phyloP scores from a whole-genome alignment of 768 basidiomycete genomes.

The Tremella mesenterica region DNA sequence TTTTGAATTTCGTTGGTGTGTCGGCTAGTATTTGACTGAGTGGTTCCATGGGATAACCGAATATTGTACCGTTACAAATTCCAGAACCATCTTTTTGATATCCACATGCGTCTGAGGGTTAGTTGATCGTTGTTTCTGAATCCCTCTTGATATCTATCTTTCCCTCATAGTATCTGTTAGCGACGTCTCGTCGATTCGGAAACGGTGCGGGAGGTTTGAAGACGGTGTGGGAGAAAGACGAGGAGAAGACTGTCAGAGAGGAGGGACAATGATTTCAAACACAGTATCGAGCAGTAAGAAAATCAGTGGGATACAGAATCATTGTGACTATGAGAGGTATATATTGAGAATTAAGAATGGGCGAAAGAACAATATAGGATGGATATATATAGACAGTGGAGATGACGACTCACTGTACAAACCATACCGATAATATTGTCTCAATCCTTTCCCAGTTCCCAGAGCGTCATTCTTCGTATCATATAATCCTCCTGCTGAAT shows the following conservation, averaged over 20 bases:
- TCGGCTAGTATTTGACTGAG: constrained; percentile 31
- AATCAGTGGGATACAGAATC: neutral
- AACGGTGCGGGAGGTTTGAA: neutral
- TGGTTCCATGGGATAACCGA: constrained; percentile 36
- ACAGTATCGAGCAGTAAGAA: neutral
- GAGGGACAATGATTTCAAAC: too few species aligned
- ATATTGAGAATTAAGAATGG: neutral
- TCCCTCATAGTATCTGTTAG: too few species aligned
- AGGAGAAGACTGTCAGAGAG: neutral
- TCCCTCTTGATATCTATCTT: too few species aligned
- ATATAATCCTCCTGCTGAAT: constrained; percentile 28
- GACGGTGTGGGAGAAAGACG: neutral
- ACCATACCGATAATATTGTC: constrained; percentile 40
- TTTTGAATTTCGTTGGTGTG: constrained; percentile 24
- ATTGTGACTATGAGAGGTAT: neutral
- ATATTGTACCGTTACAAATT: constrained; percentile 36
- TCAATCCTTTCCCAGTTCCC: constrained; percentile 29
- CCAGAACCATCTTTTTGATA: constrained; percentile 36
- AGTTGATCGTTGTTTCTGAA: too few species aligned
- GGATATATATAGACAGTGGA: neutral
- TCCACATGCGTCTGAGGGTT: constrained; percentile 28
- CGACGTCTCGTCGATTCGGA: too few species aligned
- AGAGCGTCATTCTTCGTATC: constrained; percentile 28
- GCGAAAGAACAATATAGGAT: neutral
- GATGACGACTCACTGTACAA: constrained; percentile 29